Evolutionary conservation across 176 grass and related monocot species (phyloP).

Genomic region (Eleusine coracana): DNA sequence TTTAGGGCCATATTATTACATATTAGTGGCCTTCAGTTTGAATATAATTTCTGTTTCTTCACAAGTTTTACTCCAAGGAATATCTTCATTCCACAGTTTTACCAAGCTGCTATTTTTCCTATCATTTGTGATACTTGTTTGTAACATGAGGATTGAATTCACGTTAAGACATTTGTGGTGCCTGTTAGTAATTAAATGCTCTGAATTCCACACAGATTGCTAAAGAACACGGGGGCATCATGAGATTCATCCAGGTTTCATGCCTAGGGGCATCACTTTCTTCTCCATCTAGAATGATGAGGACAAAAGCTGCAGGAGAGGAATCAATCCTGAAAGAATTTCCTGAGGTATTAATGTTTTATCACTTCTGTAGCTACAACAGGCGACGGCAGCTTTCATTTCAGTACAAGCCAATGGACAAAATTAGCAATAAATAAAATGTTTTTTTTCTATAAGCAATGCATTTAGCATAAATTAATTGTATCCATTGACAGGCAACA

Average conservation of each 20-base stretch:
- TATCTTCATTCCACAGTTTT: conserved; percentile 13
- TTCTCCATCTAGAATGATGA: conserved; percentile 87
- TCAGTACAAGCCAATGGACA: not conserved
- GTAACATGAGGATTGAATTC: not conserved
- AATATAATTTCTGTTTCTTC: not conserved
- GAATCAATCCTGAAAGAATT: conserved; percentile 80
- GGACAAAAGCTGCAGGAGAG: conserved; percentile 83
- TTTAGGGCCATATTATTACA: not conserved
- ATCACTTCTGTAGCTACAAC: not conserved
- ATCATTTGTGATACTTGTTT: not conserved
- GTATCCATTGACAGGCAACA: conserved; percentile 65
- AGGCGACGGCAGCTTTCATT: conserved; percentile 2
- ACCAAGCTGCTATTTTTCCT: not conserved
- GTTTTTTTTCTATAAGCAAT: conserved; percentile 14
- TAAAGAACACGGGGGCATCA: conserved; percentile 93
- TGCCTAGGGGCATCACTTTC: conserved; percentile 76
- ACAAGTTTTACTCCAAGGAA: conserved; percentile 9
- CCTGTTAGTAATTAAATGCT: conserved; percentile 18
- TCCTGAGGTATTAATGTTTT: conserved; percentile 62
- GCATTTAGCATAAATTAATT: not conserved
- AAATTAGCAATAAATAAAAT: conserved; percentile 13
- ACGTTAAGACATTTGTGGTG: not conserved
- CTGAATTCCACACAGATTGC: conserved; percentile 68
- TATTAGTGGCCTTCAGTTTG: not conserved
- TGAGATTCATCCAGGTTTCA: conserved; percentile 98